phyloP scores from a whole-genome alignment of 2,329 filamentous ascomycete genomes.

The Fusarium sp. region DNA sequence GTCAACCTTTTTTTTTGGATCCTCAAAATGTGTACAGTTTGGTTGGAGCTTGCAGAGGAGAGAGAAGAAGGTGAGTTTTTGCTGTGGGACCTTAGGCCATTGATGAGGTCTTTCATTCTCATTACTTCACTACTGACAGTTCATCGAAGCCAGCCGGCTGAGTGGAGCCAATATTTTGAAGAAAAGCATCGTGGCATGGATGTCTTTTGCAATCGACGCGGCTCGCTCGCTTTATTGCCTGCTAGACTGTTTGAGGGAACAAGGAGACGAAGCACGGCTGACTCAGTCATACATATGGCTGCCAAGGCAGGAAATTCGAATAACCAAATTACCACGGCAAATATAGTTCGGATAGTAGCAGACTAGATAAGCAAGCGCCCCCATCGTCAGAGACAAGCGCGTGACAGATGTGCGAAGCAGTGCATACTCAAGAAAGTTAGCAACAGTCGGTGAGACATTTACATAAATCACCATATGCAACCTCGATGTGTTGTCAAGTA shows the following conservation, averaged over 20 bases:
- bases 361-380: slow-evolving; percentile 19
- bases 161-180: not conserved
- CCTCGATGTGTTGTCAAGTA: slow-evolving; percentile 6
- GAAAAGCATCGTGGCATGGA: not conserved
- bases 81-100: not conserved
- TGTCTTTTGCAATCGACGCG: not conserved
- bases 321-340: slow-evolving; percentile 12
- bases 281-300: slow-evolving; percentile 19
- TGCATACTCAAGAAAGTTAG: not conserved
- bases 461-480: not conserved
- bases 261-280: slow-evolving; percentile 20
- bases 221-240: not conserved
- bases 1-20: not conserved
- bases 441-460: slow-evolving; percentile 29
- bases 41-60: not conserved
- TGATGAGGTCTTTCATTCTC: not conserved
- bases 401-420: slow-evolving; percentile 15
- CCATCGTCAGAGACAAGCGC: slow-evolving; percentile 8
- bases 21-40: not conserved
- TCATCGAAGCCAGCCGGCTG: not conserved
- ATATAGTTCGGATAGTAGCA: slow-evolving; percentile 21
- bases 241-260: not conserved
- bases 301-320: not conserved
- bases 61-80: slow-evolving; percentile 2
- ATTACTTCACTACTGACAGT: not conserved